Evolutionary conservation across 805 yeast species (phyloP).

Genomic region (Starmerella ratchasimensis): DNA sequence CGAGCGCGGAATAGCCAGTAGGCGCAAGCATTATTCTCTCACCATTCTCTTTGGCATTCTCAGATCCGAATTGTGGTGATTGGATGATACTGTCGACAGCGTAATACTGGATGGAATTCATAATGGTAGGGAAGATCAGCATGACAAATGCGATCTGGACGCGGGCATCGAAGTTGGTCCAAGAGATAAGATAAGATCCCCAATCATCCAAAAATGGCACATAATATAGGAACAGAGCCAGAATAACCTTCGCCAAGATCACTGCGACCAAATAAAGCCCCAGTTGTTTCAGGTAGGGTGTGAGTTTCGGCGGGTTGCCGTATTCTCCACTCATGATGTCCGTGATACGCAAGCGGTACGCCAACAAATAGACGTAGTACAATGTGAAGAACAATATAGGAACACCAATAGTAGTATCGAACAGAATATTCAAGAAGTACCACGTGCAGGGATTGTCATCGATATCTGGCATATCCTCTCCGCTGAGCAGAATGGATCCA

Average conservation of each 20-base stretch:
- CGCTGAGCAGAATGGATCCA: constrained; percentile 43
- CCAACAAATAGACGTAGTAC: constrained; percentile 28
- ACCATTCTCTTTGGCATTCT: not conserved
- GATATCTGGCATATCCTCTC: constrained; percentile 27
- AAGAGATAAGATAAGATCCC: constrained; percentile 63
- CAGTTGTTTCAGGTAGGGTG: constrained; percentile 60
- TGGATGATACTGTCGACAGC: constrained; percentile 48
- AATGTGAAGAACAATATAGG: constrained; percentile 57
- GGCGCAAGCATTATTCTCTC: too few relatives aligned
- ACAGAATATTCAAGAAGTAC: constrained; percentile 76
- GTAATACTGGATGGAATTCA: constrained; percentile 39
- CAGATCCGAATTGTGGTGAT: constrained; percentile 30
- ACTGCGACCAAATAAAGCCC: constrained; percentile 51
- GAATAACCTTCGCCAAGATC: constrained; percentile 45
- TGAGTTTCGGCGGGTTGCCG: constrained; percentile 50
- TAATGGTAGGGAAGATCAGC: constrained; percentile 37
- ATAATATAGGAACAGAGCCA: constrained; percentile 42
- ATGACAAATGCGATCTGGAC: constrained; percentile 78
- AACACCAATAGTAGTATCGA: constrained; percentile 90
- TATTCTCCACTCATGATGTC: constrained; percentile 42
- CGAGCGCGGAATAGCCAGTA: too few relatives aligned
- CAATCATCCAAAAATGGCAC: constrained; percentile 56
- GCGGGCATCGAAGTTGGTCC: constrained; percentile 62
- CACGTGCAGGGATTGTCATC: constrained; percentile 75
- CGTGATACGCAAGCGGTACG: constrained; percentile 31